Base-by-base conservation (phyloP, 2,329 filamentous ascomycete species). In the Fusarium praegraminearum region DNA sequence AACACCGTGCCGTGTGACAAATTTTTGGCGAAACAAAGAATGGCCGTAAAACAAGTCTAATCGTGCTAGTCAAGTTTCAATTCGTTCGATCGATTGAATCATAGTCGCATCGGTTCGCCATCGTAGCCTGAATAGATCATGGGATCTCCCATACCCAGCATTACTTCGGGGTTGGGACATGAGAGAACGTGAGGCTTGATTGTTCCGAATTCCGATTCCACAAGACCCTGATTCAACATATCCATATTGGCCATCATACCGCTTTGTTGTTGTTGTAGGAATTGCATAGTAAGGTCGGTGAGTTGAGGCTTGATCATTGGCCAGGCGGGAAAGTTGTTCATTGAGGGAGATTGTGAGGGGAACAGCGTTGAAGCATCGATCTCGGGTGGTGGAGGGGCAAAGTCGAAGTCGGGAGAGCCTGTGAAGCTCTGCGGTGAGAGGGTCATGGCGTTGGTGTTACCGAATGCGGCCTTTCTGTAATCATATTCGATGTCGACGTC, bases 61-160 rank as follows among this genome's bases (percentile, higher is more conserved):
- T 70, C 54, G 26, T 72, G 63, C 53, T 69, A 71, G 64, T 71
- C 68, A 70, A 71, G 41, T 15, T 58, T 32, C 22, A 45, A 49
- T 49, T 44, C 35, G 33, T 51, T 51, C 18, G 18, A 44, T 69
- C 47, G 46, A 43, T 52, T 51, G 18, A 18, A n/a, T 78, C 70
- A 84, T 46, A 84, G 74, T 64, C 81, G 75, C 74, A 84, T 77
- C 22, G 76, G 65, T 50, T 85, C 83, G 59, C 78, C 79, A 60
- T 86, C 84, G 72, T 83, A 87, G 45, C 84, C 83, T 5, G 83
- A 80, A 71, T 84, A 88, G 58, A 89, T 87, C 86, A 88, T 88
- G 2, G 86, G 86, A 65, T 89, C 86, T 20, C 82, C 83, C 73
- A 87, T 83, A 20, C 86, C 84, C 75, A 88, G 80, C 85, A 88